phyloP scores from a whole-genome alignment of 176 grass and related monocot genomes.

The sorghum (Sorghum bicolor) region DNA sequence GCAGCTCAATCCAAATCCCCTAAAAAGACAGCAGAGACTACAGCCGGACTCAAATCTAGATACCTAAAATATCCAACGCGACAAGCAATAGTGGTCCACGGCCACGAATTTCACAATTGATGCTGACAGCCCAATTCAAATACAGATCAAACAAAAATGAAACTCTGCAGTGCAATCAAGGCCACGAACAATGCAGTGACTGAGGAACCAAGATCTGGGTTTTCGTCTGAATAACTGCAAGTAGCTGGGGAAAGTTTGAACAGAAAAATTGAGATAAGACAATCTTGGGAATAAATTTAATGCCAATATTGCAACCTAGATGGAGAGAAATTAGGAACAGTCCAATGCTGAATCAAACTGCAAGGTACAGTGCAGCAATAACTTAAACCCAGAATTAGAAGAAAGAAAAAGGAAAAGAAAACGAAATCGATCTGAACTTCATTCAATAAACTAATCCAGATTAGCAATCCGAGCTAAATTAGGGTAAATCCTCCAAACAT shows the following conservation, averaged over 20 bases:
- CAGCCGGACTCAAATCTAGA: conserved; percentile 1
- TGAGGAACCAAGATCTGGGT: conserved; percentile 3
- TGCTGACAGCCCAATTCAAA: conserved; percentile 40
- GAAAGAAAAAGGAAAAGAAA: background rate
- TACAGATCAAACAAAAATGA: conserved; percentile 20
- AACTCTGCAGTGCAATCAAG: background rate
- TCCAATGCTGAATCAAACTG: background rate
- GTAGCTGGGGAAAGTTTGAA: background rate
- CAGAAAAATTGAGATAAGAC: background rate
- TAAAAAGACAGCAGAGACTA: background rate
- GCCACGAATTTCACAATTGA: background rate
- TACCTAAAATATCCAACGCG: conserved; percentile 22
- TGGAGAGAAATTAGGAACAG: background rate
- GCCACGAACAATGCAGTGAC: background rate
- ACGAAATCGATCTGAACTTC: background rate
- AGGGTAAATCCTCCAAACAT: background rate
- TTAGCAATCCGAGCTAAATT: background rate
- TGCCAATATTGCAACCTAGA: background rate
- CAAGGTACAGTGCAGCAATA: background rate
- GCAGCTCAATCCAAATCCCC: background rate
- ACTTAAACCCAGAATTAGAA: background rate
- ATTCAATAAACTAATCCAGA: background rate
- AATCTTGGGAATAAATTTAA: background rate
- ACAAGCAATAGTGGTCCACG: conserved; percentile 7
- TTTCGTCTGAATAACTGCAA: background rate